Percentiles rank a stretch among this genome's conserved stretches.
phyloP scores from a whole-genome alignment of 2,329 filamentous ascomycete genomes.

The Reticulascus tulasneorum region DNA sequence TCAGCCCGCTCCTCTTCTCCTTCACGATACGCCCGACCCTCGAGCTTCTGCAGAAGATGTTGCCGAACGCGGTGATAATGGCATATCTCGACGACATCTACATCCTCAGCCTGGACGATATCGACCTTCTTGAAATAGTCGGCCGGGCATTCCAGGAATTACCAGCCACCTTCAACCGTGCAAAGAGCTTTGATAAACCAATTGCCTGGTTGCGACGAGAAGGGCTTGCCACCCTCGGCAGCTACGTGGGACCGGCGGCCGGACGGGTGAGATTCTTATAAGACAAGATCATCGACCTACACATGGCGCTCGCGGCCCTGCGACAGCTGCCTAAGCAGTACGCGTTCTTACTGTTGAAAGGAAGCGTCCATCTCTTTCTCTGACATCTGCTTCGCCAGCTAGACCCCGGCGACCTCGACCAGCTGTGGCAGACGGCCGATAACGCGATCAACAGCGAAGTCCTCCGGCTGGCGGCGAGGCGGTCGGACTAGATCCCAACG shows the following conservation, averaged over 20 bases:
- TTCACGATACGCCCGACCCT: neutral
- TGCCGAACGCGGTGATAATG: neutral
- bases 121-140: no score
- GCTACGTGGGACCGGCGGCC: neutral
- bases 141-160: neutral
- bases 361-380: neutral
- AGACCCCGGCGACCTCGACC: neutral
- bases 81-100: neutral
- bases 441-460: neutral
- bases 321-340: neutral
- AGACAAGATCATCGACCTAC: neutral
- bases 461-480: neutral
- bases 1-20: neutral
- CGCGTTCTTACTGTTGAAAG: neutral
- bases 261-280: neutral
- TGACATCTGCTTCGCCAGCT: neutral
- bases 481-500: neutral
- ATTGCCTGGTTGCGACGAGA: neutral
- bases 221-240: neutral
- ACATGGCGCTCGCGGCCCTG: neutral
- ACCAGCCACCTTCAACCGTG: neutral
- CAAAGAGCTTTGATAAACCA: neutral
- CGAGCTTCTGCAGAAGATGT: neutral
- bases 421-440: neutral
- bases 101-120: no score